These are phyloP conservation scores for Anthracocystis panici-leucophaei DNA, from an alignment of 1,284 basidiomycete species.

Conservation along the genomic window DNA sequence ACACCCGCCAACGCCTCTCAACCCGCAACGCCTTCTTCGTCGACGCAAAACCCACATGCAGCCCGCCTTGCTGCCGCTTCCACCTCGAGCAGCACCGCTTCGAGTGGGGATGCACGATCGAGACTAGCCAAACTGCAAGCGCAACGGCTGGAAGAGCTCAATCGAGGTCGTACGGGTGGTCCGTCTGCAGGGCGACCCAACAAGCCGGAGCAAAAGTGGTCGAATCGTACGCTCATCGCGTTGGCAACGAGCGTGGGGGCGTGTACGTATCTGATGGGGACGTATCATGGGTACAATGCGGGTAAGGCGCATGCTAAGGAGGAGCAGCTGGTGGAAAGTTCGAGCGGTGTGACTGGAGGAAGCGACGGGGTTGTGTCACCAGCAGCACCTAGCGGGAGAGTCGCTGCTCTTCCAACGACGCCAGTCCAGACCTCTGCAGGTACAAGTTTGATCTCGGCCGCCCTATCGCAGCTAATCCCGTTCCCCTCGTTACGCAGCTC, in stretches of 20 bases:
- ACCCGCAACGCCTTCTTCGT: slow-evolving; percentile 15
- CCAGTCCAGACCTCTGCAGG: background rate
- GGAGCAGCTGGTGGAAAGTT: background rate
- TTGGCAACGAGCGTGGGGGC: slow-evolving; percentile 46
- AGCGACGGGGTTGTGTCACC: background rate
- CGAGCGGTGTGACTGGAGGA: too few species aligned
- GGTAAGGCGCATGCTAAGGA: slow-evolving; percentile 29
- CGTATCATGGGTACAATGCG: slow-evolving; percentile 44
- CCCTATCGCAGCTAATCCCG: slow-evolving; percentile 11
- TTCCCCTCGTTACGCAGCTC: background rate
- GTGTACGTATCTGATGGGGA: slow-evolving; percentile 40
- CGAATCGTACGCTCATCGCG: slow-evolving; percentile 48
- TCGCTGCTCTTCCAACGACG: background rate
- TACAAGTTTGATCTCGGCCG: background rate
- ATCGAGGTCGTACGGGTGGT: slow-evolving; percentile 11
- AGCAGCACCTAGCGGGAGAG: background rate
- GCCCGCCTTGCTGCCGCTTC: slow-evolving; percentile 15
- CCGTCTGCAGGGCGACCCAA: slow-evolving; percentile 12
- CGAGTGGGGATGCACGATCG: slow-evolving; percentile 14
- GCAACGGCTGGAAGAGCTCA: slow-evolving; percentile 39
- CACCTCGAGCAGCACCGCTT: background rate
- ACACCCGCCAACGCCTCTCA: slow-evolving; percentile 16
- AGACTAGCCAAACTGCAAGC: slow-evolving; percentile 35
- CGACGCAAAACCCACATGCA: slow-evolving; percentile 15
- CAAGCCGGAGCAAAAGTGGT: slow-evolving; percentile 45